Base-by-base conservation (phyloP, 106 monocot genomes). In the Acorus calamus region DNA sequence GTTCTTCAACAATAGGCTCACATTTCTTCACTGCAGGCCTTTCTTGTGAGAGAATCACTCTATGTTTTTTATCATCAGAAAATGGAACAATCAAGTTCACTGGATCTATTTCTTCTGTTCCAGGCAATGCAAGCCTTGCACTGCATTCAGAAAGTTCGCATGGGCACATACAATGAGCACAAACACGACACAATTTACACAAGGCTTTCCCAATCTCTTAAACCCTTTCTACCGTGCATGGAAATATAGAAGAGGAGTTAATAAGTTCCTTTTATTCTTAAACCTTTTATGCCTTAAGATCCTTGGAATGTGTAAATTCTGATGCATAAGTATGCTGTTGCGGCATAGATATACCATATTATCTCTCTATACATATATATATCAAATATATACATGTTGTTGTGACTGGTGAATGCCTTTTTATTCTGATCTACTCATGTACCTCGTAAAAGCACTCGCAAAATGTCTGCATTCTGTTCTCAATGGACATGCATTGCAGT, bases 1-100 rank as follows among this genome's bases (percentile, higher is more conserved):
- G 85, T 56, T 85, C 85, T 66, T 89, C 89, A 60, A 89, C 73
- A 3, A 89, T 82, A 50, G 85, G 82, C 44, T 82, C 77, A 42
- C 56, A 64, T 41, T 76, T 76, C 3, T 64, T 70, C 11, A 13
- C 7, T 51, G 55, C 2, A 57, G 42, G 9, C 46, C 42, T 57
- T 66, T 59, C 50, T 46, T 50, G 60, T 57, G 45, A 51, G 44
- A 43, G 50, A 59, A 46, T 14, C 4, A 45, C 57, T 42, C 3
- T 53, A 52, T 28, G 11, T n/a, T 60, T 45, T 50, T 63, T 66
- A 6, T 54, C 64, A 12, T 49, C 12, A 50, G 14, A 42, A 69
- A 64, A 13, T 5, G 65, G 73, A 58, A 46, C 44, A 52, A 12
- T 59, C 55, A 70, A 65, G 4, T 12, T 65, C 41, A 62, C 75